Evolutionary conservation across 2,329 filamentous ascomycete species (phyloP).

Genomic region (Lomentospora prolificans): DNA sequence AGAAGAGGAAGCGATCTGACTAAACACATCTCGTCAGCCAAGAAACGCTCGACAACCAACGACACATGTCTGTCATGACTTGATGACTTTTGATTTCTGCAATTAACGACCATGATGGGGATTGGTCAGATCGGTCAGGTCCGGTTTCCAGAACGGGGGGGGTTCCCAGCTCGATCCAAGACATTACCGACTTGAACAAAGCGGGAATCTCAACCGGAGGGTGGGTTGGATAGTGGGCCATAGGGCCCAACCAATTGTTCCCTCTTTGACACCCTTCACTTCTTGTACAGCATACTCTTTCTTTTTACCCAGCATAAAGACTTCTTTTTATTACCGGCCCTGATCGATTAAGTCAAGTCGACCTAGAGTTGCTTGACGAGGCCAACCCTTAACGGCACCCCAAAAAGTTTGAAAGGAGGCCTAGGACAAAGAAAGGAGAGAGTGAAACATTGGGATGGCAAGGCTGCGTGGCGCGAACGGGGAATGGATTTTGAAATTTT

Average conservation of each 20-base stretch:
- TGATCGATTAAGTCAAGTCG: not conserved
- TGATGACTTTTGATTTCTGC: conserved; percentile 5
- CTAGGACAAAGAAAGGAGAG: not conserved
- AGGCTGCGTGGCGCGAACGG: not conserved
- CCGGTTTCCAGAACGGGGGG: conserved; percentile 1
- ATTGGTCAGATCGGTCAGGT: conserved; percentile 4
- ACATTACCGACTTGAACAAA: not conserved
- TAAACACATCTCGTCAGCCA: conserved; percentile 23
- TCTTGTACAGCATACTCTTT: conserved; percentile 13
- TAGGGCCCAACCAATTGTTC: not conserved
- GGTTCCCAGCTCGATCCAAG: not conserved
- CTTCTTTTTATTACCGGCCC: conserved; percentile 1
- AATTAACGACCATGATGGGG: conserved; percentile 7
- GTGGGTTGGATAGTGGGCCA: not conserved
- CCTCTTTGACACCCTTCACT: conserved; percentile 7
- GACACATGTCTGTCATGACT: conserved; percentile 6
- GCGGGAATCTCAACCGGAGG: not conserved
- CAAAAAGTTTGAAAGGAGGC: conserved; percentile 1
- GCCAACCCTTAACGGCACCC: not conserved
- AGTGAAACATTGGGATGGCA: not conserved
- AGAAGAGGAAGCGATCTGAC: conserved; percentile 67
- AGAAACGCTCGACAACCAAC: not conserved
- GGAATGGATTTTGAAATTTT: conserved; percentile 19
- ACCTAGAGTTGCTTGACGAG: not conserved
- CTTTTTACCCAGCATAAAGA: conserved; percentile 13